phyloP scores from a whole-genome alignment of 805 yeast species.

The Metschnikowia lunata region DNA sequence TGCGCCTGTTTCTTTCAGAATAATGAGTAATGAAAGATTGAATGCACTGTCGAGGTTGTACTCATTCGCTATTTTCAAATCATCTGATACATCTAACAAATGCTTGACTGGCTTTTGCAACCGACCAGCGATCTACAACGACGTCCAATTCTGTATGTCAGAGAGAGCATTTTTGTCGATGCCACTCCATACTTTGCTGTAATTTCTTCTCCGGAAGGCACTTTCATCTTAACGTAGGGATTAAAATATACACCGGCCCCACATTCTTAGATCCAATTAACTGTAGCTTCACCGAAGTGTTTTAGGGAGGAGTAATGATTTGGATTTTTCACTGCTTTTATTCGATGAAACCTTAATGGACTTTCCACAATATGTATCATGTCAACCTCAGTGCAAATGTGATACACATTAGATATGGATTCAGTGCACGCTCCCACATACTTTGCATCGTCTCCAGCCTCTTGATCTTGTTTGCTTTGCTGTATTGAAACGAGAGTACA shows the following conservation, averaged over 20 bases:
- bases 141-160: conserved; percentile 81
- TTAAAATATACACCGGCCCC: conserved; percentile 95
- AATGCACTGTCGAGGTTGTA: conserved; percentile 76
- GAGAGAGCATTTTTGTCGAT: conserved; percentile 53
- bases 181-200: conserved; percentile 85
- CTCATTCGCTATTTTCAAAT: conserved; percentile 60
- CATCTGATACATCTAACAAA: conserved; percentile 52
- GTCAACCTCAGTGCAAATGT: no score
- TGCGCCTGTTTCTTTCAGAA: conserved; percentile 48
- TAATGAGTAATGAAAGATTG: conserved; percentile 56
- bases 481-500: no score
- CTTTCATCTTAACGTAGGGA: conserved; percentile 69
- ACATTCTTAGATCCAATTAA: conserved; percentile 54
- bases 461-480: no score
- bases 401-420: no score
- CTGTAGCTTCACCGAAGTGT: conserved; percentile 28
- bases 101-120: conserved; percentile 90
- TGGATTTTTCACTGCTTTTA: conserved; percentile 63
- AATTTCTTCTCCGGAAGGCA: conserved; percentile 25
- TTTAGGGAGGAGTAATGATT: conserved; percentile 73
- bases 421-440: no score
- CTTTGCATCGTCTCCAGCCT: no score
- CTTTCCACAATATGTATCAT: conserved; percentile 76
- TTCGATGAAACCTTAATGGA: conserved; percentile 70
- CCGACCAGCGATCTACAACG: conserved; percentile 86